phyloP scores from a whole-genome alignment of 2,329 filamentous ascomycete species.

The Ceratocystis cacaofunesta region DNA sequence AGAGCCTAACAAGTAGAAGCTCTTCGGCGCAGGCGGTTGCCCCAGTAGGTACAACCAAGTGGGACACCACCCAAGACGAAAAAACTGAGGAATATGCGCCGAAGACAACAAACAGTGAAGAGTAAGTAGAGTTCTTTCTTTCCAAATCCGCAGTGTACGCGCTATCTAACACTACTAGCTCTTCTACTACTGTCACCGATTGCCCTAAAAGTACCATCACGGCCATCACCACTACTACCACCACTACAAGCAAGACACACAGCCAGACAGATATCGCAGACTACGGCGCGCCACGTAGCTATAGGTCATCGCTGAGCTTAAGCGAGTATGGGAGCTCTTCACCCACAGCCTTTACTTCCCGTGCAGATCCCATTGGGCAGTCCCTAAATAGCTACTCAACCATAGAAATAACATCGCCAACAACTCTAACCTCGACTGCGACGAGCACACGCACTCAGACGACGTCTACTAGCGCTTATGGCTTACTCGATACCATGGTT shows the following conservation, averaged over 20 bases:
- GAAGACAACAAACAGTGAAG: not conserved
- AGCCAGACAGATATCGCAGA: not conserved
- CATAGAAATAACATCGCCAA: constrained; percentile 2
- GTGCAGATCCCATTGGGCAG: not conserved
- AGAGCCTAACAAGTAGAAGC: not conserved
- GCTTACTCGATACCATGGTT: not conserved
- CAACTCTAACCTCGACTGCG: not conserved
- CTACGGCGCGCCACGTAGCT: not conserved
- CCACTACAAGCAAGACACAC: not conserved
- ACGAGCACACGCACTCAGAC: not conserved
- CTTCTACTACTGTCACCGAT: constrained; percentile 8
- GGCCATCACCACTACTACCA: not conserved
- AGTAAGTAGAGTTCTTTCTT: constrained; percentile 2
- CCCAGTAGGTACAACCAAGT: not conserved
- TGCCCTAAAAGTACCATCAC: constrained; percentile 4
- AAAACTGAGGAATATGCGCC: not conserved
- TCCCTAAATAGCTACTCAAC: not conserved
- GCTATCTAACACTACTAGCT: not conserved
- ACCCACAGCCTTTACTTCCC: not conserved
- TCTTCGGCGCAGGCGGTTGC: not conserved
- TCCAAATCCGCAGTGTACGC: not conserved
- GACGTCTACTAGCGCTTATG: not conserved
- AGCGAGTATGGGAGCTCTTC: not conserved
- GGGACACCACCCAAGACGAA: not conserved
- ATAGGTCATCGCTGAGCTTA: not conserved